Conservation (phyloP, 2,329 filamentous ascomycete species). For the Penicillium nordicum region DNA sequence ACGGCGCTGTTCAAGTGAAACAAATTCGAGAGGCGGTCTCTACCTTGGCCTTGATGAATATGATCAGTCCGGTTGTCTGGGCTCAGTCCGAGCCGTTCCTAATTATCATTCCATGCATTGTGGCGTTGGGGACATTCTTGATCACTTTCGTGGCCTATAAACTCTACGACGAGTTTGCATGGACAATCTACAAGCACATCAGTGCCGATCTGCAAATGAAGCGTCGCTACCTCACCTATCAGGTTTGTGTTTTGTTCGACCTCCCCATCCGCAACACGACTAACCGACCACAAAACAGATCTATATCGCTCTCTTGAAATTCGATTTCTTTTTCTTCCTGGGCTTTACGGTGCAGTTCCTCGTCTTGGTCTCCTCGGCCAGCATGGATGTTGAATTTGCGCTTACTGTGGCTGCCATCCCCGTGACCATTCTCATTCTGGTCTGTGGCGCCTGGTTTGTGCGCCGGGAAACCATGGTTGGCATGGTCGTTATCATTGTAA, state of each 20-base stretch:
- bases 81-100: conserved; percentile 67
- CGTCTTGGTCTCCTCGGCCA: conserved; percentile 75
- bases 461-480: conserved; percentile 76
- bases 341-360: conserved; percentile 98
- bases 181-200: conserved; percentile 99
- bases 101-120: conserved; percentile 78
- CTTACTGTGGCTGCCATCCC: conserved; percentile 88
- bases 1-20: conserved; percentile 87
- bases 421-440: conserved; percentile 82
- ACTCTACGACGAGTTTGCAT: conserved; percentile 96
- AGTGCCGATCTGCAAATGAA: conserved; percentile 96
- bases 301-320: conserved; percentile 95
- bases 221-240: conserved; percentile 90
- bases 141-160: conserved; percentile 85
- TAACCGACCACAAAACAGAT: conserved; percentile 58
- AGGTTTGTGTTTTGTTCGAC: conserved; percentile 56
- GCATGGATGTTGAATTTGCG: conserved; percentile 70
- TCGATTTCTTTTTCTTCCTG: conserved; percentile 99
- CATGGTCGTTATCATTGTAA: conserved; percentile 70
- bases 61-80: conserved; percentile 62
- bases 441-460: conserved; percentile 80
- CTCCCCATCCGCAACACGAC: conserved; percentile 18
- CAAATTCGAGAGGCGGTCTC: conserved; percentile 75
- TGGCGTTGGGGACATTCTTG: conserved; percentile 68
- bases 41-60: conserved; percentile 46